Evolutionary conservation across 2,329 filamentous ascomycete genomes (phyloP).

Genomic region (Beauveria scarabaeidicola): DNA sequence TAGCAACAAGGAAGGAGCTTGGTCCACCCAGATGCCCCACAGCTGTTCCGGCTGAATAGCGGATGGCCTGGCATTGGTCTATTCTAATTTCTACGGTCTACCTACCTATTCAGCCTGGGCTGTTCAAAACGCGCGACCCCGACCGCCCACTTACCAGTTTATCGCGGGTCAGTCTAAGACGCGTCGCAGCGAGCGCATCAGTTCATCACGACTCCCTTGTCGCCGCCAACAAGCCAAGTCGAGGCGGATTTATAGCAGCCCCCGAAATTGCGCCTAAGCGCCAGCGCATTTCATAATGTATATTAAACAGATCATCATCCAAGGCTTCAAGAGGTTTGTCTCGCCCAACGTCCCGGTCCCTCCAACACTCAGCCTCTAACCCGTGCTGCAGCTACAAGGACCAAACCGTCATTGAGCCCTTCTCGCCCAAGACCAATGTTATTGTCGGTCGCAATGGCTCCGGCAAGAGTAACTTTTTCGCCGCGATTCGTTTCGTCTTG

Average conservation of each 20-base stretch:
- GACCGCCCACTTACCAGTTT: conserved; percentile 1
- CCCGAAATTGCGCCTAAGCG: conserved; percentile 30
- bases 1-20: not conserved
- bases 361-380: conserved; percentile 17
- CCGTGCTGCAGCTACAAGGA: conserved; percentile 77
- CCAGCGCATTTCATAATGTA: conserved; percentile 58
- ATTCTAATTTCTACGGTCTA: no score
- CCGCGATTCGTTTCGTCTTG: conserved; percentile 94
- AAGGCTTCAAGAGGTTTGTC: conserved; percentile 93
- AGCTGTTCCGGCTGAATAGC: conserved; percentile 3
- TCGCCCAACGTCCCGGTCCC: not conserved
- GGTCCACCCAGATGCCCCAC: not conserved
- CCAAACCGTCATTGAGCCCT: conserved; percentile 96
- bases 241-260: not conserved
- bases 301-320: conserved; percentile 99
- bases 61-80: not conserved
- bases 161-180: conserved; percentile 10
- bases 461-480: conserved; percentile 99
- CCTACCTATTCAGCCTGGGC: not conserved
- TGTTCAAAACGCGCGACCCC: conserved; percentile 4
- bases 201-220: conserved; percentile 5
- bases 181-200: conserved; percentile 12
- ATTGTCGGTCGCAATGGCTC: conserved; percentile 99
- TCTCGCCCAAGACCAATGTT: conserved; percentile 95
- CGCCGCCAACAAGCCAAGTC: conserved; percentile 5